Evolutionary conservation across 495 filamentous ascomycete species (phyloP).

Genomic region (Penicillium bialowiezense): DNA sequence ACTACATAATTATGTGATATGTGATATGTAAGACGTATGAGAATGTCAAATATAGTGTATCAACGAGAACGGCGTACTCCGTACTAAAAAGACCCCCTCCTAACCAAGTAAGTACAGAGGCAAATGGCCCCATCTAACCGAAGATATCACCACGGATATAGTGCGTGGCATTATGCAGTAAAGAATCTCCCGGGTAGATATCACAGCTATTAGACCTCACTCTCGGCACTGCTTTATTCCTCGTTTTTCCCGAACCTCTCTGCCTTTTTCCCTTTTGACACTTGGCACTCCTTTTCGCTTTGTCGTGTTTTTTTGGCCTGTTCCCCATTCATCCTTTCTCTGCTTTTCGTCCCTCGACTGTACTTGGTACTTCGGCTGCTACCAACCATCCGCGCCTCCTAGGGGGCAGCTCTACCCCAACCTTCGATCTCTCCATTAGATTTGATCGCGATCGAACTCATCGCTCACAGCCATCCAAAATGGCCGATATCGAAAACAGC

Average conservation of each 20-base stretch:
- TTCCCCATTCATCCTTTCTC: not conserved
- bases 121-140: too few species aligned
- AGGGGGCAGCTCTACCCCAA: slow-evolving; percentile 15
- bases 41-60: too few species aligned
- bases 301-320: not conserved
- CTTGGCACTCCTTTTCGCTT: slow-evolving; percentile 14
- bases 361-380: slow-evolving; percentile 5
- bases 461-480: slow-evolving; percentile 16
- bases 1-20: too few species aligned
- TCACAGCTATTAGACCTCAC: slow-evolving; percentile 15
- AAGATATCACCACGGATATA: not conserved
- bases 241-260: slow-evolving; percentile 19
- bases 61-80: too few species aligned
- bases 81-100: too few species aligned
- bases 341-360: slow-evolving; percentile 5
- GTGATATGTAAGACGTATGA: too few species aligned
- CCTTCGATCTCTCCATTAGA: slow-evolving; percentile 7
- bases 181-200: slow-evolving; percentile 23
- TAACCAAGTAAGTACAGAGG: too few species aligned
- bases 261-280: slow-evolving; percentile 16
- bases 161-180: slow-evolving; percentile 5
- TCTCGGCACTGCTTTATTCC: slow-evolving; percentile 11
- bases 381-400: slow-evolving; percentile 18
- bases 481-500: slow-evolving; percentile 41
- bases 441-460: slow-evolving; percentile 8